These are phyloP conservation scores for Houttuynia cordata DNA, from an alignment of 164 flowering plant species.

Conservation along the genomic window DNA sequence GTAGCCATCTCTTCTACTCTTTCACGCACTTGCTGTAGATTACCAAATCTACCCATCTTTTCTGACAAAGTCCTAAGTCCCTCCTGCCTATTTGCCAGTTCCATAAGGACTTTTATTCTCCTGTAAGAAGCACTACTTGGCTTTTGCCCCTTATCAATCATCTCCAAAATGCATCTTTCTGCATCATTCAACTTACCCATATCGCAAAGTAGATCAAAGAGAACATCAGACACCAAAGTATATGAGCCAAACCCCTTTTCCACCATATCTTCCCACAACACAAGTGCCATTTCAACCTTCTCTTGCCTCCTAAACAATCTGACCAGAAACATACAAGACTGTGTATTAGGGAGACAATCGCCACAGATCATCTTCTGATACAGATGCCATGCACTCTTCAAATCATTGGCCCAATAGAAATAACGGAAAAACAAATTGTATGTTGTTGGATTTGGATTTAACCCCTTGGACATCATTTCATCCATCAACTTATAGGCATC, in stretches of 20 bases:
- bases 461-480: conserved; percentile 54
- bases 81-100: conserved; percentile 58
- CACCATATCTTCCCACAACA: conserved; percentile 83
- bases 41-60: conserved; percentile 47
- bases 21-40: neutral
- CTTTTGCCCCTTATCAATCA: conserved; percentile 79
- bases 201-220: conserved; percentile 85
- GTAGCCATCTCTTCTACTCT: too few species aligned
- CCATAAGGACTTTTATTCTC: conserved; percentile 90
- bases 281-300: conserved; percentile 67
- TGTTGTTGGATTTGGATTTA: conserved; percentile 71
- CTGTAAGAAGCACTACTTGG: conserved; percentile 70
- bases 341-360: conserved; percentile 78
- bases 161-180: conserved; percentile 75
- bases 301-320: conserved; percentile 64
- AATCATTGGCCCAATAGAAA: conserved; percentile 62
- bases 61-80: conserved; percentile 37
- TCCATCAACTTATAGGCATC: conserved; percentile 61
- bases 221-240: conserved; percentile 65
- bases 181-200: conserved; percentile 77
- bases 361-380: conserved; percentile 58
- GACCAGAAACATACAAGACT: conserved; percentile 82
- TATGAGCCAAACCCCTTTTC: conserved; percentile 84
- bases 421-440: conserved; percentile 67
- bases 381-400: conserved; percentile 50